Base-by-base conservation (phyloP, 2,329 filamentous ascomycete species). In the Trichoderma sp. region DNA sequence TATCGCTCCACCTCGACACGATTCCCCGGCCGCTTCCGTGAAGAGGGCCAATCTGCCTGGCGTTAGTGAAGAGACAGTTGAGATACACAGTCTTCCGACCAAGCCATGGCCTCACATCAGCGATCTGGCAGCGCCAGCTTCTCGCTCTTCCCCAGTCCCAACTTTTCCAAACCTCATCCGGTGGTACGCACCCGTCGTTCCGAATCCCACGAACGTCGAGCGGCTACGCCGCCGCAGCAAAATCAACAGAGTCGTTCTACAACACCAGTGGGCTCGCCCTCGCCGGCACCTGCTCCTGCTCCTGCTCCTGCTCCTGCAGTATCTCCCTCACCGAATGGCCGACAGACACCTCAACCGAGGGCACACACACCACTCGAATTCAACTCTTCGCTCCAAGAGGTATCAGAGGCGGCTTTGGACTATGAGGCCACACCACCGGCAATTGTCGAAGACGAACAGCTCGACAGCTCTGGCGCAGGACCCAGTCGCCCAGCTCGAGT, bases 61-160 rank as follows among this genome's bases (percentile, higher is more conserved):
- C 14, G 34, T 50, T 30, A 30, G 52, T 24, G n/a, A 30, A 48
- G 44, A 50, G 10, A 5, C 39, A 47, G 48, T 63, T 26, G 26
- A 63, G 9, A 54, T 55, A 63, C 50, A 45, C 50, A 28, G 39
- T 41, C n/a, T 51, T 15, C 30, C 51, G 51, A 51, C 63, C 59
- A 28, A 68, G 67, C 24, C 65, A 82, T 81, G 80, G 77, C 79
- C 39, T 71, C 78, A 57, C 71, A 73, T 57, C 71, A 71, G 51
- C 64, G 70, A n/a, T 72, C 74, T 63, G 77, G 76, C 64, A 73
- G 78, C 24, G 82, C 80, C 72, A 81, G 82, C 66, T 85, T 86
- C 74, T 86, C 84, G 66, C 80, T 87, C 67, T 86, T 87, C 70
- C 84, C 84, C 30, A 86, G 78, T 68, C 79, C 83, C 24, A 81